Evolutionary conservation across 495 filamentous ascomycete genomes (phyloP).

Genomic region (Daldinia grandis): DNA sequence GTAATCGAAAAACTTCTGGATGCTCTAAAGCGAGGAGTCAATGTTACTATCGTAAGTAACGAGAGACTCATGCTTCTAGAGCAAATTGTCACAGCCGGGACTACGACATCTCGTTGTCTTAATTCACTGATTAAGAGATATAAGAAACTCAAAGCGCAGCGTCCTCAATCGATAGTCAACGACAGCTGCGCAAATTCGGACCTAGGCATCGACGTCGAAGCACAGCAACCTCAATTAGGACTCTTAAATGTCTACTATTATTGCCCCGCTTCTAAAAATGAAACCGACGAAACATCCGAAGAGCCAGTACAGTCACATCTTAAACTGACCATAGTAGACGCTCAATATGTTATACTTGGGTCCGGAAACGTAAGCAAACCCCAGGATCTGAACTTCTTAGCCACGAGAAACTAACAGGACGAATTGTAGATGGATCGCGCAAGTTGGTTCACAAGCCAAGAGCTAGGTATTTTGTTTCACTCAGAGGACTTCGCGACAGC

Average conservation of each 20-base stretch:
- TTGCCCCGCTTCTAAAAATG: slow-evolving; percentile 29
- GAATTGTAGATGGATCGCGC: slow-evolving; percentile 66
- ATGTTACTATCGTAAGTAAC: slow-evolving; percentile 70
- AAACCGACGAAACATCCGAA: slow-evolving; percentile 26
- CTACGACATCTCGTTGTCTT: slow-evolving; percentile 67
- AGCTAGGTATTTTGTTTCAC: slow-evolving; percentile 74
- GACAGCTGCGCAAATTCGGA: not conserved
- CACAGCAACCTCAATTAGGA: slow-evolving; percentile 44
- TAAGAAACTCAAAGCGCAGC: slow-evolving; percentile 36
- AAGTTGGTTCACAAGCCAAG: slow-evolving; percentile 80
- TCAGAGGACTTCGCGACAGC: slow-evolving; percentile 52
- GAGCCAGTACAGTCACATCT: slow-evolving; percentile 75
- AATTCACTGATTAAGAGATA: slow-evolving; percentile 61
- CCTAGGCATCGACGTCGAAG: slow-evolving; percentile 44
- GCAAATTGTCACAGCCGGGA: slow-evolving; percentile 75
- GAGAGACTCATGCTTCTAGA: slow-evolving; percentile 75
- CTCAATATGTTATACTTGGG: slow-evolving; percentile 66
- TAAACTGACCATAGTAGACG: slow-evolving; percentile 72
- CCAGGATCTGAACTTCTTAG: not conserved
- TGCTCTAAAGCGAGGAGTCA: slow-evolving; percentile 65
- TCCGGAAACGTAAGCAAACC: slow-evolving; percentile 65
- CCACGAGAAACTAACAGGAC: slow-evolving; percentile 5
- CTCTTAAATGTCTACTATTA: slow-evolving; percentile 62
- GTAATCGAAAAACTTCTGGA: slow-evolving; percentile 63
- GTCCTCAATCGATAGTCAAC: not conserved